Base-by-base conservation (phyloP, 768 basidiomycete genomes). In the Boletus reticuloceps region DNA sequence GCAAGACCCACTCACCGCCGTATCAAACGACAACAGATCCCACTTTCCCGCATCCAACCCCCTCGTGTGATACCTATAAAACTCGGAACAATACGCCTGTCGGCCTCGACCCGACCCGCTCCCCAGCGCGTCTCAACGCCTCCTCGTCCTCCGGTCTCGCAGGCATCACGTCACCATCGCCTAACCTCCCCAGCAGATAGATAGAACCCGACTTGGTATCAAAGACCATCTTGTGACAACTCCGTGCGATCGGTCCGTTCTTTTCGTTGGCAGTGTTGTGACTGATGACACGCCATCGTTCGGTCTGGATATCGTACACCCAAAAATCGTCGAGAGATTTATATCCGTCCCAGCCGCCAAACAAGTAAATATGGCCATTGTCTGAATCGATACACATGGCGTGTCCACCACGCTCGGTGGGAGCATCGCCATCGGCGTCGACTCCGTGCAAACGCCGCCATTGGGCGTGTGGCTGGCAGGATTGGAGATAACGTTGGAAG, bases 181-280 rank as follows among this genome's bases (percentile, higher is more conserved):
- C 78, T 48, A 90, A 69, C 61, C 86, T 74, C 14, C 90, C 90
- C n/a, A 91, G 70, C 1, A 91, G 64, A 66, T 89, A 92, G 19
- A 92, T 85, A 53, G 75, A 77, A 2, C 85, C 87, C 0, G 83
- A 84, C 68, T 78, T 81, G n/a, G 75, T 72, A 61, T 91, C 88
- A 62, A 89, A 91, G 17, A 82, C 83, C 85, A 91, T 90, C 72
- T 88, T 89, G 64, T 91, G 91, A 63, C 90, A 91, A 10, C 84
- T 84, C 29, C 90, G 76, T 5, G 87, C 77, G 2, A 82, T 79
- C 10, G 90, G 90, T 1, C 88, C 89, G 50, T 86, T 82, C 51
- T 73, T 73, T 36, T 88, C 84, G 25, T 70, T 61, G 1, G 79
- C 74, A 1, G 86, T 85, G 40, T 73, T 76, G 20, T 75, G 74